Base-by-base conservation (phyloP, 2,329 filamentous ascomycete species). In the Curvularia hawaiiensis region DNA sequence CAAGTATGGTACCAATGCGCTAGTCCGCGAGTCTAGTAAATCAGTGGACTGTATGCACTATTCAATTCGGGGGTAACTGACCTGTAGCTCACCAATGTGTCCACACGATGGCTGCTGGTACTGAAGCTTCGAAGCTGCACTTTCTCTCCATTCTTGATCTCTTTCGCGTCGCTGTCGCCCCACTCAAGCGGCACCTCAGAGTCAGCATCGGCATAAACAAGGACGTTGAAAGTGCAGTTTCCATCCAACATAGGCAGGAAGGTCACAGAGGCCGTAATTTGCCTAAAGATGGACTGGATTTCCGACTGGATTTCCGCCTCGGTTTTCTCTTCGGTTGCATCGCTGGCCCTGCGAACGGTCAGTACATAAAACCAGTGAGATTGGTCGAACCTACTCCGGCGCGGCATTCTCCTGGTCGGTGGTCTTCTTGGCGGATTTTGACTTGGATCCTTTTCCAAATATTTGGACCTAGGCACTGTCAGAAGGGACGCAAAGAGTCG, bases 101-200 rank as follows among this genome's bases (percentile, higher is more conserved):
- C 95, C 26, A 99, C 94, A 24, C 91, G 86, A 77, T 99, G 95
- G 70, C 89, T 97, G 64, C 89, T 92, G 16, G 95, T 99, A 77
- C 93, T 97, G 80, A 98, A 99, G 64, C 94, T 96, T 59, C 95
- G 85, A 72, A 99, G 80, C 79, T 97, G 93, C 30, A 99, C 95
- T 74, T 95, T 92, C 82, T 99, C 95, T 41, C 91, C 94, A 69
- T 95, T 91, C 74, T 88, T 83, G 66, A 99, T 97, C 82, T 99
- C 95, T 80, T 97, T 97, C 53, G 94, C 93, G 77, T 98, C 95
- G 67, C 92, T 97, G 79, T 99, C 95, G 46, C 95, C 95, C 95
- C 95, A 99, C 77, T 99, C 95, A 57, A 99, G 89, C 4, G 95
- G 95, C 14, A 99, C 95, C 47, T 98, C 94, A 57, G 90, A 95